These are phyloP conservation scores for Erigeron philadelphicus DNA, from an alignment of 140 eudicot species.

Conservation along the genomic window DNA sequence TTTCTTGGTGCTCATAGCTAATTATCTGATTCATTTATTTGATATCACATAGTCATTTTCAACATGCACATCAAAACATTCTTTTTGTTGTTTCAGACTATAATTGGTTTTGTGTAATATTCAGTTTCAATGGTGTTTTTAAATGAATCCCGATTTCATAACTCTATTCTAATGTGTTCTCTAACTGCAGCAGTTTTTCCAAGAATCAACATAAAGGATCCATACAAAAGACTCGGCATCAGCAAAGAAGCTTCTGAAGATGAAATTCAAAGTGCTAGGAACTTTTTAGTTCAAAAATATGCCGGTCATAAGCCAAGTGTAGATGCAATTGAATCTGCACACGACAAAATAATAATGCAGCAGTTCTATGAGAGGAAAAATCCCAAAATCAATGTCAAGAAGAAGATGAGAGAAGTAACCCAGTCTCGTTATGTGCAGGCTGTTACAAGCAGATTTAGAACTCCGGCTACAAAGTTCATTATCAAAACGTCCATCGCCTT, in stretches of 20 bases:
- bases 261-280: slow-evolving; percentile 90
- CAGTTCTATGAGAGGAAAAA: slow-evolving; percentile 70
- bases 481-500: slow-evolving; percentile 63
- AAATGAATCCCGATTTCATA: slow-evolving; percentile 10
- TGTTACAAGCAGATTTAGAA: slow-evolving; percentile 69
- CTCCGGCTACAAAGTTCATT: slow-evolving; percentile 70
- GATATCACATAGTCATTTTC: not conserved
- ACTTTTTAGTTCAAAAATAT: slow-evolving; percentile 78
- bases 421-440: slow-evolving; percentile 75
- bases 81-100: slow-evolving; percentile 1
- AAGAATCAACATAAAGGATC: slow-evolving; percentile 77
- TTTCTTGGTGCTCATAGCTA: not conserved
- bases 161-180: slow-evolving; percentile 7
- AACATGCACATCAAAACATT: not conserved
- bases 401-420: slow-evolving; percentile 78
- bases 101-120: not conserved
- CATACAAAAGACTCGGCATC: slow-evolving; percentile 91
- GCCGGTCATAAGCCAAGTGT: slow-evolving; percentile 91
- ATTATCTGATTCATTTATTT: not conserved
- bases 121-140: not conserved
- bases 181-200: slow-evolving; percentile 68
- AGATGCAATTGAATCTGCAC: slow-evolving; percentile 95
- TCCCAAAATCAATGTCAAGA: slow-evolving; percentile 79
- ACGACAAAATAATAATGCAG: slow-evolving; percentile 88
- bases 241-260: slow-evolving; percentile 86